A percentile compares a stretch with the other conserved stretches of the same genome.
Evolutionary conservation across 371 early-diverging fungal genomes (phyloP).

Genomic region (Apophysomyces ossiformis): DNA sequence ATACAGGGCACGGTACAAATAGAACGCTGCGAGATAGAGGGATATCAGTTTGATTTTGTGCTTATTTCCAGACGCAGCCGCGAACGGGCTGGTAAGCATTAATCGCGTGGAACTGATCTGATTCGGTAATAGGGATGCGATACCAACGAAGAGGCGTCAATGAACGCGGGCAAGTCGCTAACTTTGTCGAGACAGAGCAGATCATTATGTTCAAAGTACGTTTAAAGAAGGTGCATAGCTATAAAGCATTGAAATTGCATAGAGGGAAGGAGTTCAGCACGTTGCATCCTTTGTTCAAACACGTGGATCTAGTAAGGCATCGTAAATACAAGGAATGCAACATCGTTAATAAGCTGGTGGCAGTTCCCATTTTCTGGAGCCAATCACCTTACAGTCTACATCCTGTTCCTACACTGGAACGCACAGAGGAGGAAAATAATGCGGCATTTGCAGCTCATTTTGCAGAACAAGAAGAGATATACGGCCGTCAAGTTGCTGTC

Average conservation of each 20-base stretch:
- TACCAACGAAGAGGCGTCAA: constrained; percentile 70
- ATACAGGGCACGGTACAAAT: constrained; percentile 75
- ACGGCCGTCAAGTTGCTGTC: constrained; percentile 82
- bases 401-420: constrained; percentile 66
- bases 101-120: not conserved
- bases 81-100: constrained; percentile 55
- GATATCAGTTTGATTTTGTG: constrained; percentile 59
- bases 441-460: constrained; percentile 70
- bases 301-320: constrained; percentile 59
- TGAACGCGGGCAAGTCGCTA: constrained; percentile 65
- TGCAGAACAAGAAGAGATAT: constrained; percentile 59
- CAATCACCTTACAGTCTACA: constrained; percentile 73
- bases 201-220: constrained; percentile 44
- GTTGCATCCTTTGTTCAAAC: constrained; percentile 69
- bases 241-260: not conserved
- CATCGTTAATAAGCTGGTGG: not conserved
- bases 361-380: constrained; percentile 70
- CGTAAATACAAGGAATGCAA: not conserved
- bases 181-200: constrained; percentile 79
- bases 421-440: constrained; percentile 58
- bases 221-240: not conserved
- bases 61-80: constrained; percentile 63
- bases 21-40: constrained; percentile 65
- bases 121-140: constrained; percentile 50
- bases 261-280: constrained; percentile 56